phyloP scores from a whole-genome alignment of 1,284 basidiomycete species.

The Erythrobasidium hasegawianum region DNA sequence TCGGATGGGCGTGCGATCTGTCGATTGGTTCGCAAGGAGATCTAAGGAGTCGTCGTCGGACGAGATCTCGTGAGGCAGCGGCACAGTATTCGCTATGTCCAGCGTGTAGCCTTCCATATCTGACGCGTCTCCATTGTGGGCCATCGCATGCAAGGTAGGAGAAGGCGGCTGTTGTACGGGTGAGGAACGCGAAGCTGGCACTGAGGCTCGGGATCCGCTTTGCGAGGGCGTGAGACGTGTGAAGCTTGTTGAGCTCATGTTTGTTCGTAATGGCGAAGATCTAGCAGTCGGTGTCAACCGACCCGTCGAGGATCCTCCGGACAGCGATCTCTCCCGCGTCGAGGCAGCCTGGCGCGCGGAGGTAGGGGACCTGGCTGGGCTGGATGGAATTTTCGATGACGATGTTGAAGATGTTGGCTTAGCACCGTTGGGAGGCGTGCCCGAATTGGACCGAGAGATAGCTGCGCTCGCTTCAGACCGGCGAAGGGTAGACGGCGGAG shows the following conservation, averaged over 20 bases:
- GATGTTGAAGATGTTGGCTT: not conserved
- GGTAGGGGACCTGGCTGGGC: not conserved
- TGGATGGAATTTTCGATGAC: not conserved
- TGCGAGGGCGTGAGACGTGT: no score
- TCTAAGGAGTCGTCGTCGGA: constrained; percentile 26
- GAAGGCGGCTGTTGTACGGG: not conserved
- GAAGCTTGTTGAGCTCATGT: no score
- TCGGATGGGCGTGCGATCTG: not conserved
- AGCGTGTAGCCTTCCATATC: constrained; percentile 27
- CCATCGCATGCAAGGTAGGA: constrained; percentile 2
- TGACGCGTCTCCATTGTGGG: constrained; percentile 7
- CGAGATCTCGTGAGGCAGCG: constrained; percentile 4
- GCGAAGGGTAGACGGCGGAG: not conserved
- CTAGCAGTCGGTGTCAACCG: no score
- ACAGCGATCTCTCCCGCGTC: not conserved
- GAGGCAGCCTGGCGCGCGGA: not conserved
- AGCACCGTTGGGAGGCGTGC: not conserved
- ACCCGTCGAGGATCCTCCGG: not conserved
- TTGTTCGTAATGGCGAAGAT: no score
- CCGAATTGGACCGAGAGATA: not conserved
- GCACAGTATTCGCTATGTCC: constrained; percentile 17
- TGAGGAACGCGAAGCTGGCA: not conserved
- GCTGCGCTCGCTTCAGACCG: not conserved
- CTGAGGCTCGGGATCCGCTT: not conserved
- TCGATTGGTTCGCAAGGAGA: constrained; percentile 6